These are phyloP conservation scores for Evernia prunastri DNA, from an alignment of 495 filamentous ascomycete genomes.

Conservation along the genomic window DNA sequence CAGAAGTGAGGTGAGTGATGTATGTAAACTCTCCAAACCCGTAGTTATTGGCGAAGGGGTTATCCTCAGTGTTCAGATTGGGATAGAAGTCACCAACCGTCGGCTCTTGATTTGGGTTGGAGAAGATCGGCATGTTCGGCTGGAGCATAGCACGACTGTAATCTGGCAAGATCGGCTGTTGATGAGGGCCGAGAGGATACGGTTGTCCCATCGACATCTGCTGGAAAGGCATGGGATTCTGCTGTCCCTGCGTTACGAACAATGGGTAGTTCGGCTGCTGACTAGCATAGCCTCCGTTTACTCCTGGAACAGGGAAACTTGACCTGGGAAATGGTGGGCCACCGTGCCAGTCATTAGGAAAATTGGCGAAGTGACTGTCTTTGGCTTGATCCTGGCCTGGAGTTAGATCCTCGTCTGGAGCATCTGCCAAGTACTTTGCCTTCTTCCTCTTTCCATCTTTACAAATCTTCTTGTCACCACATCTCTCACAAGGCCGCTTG, in stretches of 20 bases:
- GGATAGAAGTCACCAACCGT: constrained; percentile 68
- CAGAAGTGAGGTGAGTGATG: constrained; percentile 87
- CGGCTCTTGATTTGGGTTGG: constrained; percentile 36
- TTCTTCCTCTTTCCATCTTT: constrained; percentile 97
- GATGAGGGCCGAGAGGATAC: constrained; percentile 36
- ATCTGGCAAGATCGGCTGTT: constrained; percentile 28
- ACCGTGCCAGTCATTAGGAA: constrained; percentile 3
- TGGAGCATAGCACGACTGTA: constrained; percentile 22
- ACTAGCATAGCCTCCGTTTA: constrained; percentile 19
- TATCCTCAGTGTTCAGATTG: constrained; percentile 85
- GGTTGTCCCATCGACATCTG: constrained; percentile 65
- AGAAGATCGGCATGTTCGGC: constrained; percentile 25
- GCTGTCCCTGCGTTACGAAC: constrained; percentile 18
- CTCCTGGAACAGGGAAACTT: constrained; percentile 23
- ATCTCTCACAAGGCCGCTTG: constrained; percentile 87
- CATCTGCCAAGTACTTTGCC: constrained; percentile 97
- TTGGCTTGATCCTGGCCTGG: constrained; percentile 50
- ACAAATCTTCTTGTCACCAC: constrained; percentile 81
- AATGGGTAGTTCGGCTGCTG: constrained; percentile 17
- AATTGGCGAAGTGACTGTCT: constrained; percentile 21
- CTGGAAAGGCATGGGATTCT: constrained; percentile 40
- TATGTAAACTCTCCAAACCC: constrained; percentile 90
- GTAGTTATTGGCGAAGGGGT: constrained; percentile 95
- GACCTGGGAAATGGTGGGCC: constrained; percentile 14
- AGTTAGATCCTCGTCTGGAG: constrained; percentile 70